Conservation (phyloP, 2,329 filamentous ascomycete species). For the Dothideomycetes sp. region DNA sequence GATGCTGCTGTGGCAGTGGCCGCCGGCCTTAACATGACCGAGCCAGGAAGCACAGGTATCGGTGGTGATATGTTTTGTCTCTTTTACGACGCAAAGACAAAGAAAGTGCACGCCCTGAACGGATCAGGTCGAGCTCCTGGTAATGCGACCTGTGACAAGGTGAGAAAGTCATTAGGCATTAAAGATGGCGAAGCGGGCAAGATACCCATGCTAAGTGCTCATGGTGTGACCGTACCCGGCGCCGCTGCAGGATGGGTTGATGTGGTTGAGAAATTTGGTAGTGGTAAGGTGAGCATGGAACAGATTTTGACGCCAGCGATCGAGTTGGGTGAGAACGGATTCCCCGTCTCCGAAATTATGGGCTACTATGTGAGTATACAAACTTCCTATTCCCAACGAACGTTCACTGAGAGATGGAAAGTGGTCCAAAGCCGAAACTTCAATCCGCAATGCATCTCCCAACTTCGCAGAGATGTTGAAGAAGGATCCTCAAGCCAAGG, state of each 20-base stretch:
- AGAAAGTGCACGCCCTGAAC: slow-evolving; percentile 78
- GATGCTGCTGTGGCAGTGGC: slow-evolving; percentile 96
- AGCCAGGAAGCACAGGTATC: slow-evolving; percentile 87
- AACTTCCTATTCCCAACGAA: not conserved
- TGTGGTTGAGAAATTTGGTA: slow-evolving; percentile 78
- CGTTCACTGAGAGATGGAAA: no score
- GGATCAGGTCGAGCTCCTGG: slow-evolving; percentile 77
- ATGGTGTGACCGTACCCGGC: slow-evolving; percentile 79
- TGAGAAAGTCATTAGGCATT: slow-evolving; percentile 61
- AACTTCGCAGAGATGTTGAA: slow-evolving; percentile 86
- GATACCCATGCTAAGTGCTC: slow-evolving; percentile 68
- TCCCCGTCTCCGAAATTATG: slow-evolving; percentile 76
- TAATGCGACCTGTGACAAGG: slow-evolving; percentile 58
- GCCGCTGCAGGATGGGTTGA: slow-evolving; percentile 92
- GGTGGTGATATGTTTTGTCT: slow-evolving; percentile 97
- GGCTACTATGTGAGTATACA: slow-evolving; percentile 53
- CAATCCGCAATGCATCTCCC: slow-evolving; percentile 64
- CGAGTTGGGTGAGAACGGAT: slow-evolving; percentile 76
- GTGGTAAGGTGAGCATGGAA: slow-evolving; percentile 66
- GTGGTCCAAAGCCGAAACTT: slow-evolving; percentile 61
- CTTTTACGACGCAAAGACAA: slow-evolving; percentile 75
- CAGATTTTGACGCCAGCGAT: slow-evolving; percentile 78
- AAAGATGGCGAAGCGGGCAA: slow-evolving; percentile 44
- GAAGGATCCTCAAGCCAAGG: slow-evolving; percentile 55
- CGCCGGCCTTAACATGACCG: slow-evolving; percentile 84